Evolutionary conservation across 306 rosid genomes (phyloP).

Genomic region (Lathyrus sativus): DNA sequence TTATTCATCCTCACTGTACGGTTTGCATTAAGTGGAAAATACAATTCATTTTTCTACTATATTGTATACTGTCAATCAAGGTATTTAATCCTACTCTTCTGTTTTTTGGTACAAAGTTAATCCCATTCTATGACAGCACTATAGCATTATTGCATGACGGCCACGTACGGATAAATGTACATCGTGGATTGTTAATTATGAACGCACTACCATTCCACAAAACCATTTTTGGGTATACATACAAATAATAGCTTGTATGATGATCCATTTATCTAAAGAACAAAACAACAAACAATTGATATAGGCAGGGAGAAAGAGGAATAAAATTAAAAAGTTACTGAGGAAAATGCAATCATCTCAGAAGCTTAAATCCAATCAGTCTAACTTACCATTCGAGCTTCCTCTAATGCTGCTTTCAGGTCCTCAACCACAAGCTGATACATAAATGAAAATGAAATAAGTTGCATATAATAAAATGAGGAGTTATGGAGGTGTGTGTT

Average conservation of each 20-base stretch:
- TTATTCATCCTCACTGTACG: background rate
- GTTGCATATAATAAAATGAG: constrained; percentile 13
- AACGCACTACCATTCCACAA: background rate
- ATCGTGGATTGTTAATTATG: background rate
- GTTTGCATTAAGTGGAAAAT: background rate
- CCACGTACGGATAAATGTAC: background rate
- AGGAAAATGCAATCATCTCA: constrained; percentile 19
- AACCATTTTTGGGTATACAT: background rate
- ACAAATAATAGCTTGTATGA: constrained; percentile 1
- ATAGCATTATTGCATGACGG: no score
- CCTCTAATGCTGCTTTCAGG: constrained; percentile 92
- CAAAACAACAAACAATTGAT: constrained; percentile 24
- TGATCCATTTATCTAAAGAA: constrained; percentile 3
- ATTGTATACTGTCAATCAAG: background rate
- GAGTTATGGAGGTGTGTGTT: constrained; percentile 18
- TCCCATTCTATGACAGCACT: no score
- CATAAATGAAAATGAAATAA: constrained; percentile 49
- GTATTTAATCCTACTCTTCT: background rate
- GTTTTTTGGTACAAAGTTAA: no score
- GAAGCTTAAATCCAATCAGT: constrained; percentile 31
- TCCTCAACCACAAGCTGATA: constrained; percentile 82
- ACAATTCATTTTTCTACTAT: background rate
- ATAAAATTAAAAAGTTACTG: background rate
- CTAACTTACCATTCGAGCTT: constrained; percentile 72
- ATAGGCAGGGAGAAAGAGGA: constrained; percentile 17